Evolutionary conservation across 2,329 filamentous ascomycete species (phyloP), one percentile per base, ranked within the genome.

Genomic region (Penicillium polonicum): DNA sequence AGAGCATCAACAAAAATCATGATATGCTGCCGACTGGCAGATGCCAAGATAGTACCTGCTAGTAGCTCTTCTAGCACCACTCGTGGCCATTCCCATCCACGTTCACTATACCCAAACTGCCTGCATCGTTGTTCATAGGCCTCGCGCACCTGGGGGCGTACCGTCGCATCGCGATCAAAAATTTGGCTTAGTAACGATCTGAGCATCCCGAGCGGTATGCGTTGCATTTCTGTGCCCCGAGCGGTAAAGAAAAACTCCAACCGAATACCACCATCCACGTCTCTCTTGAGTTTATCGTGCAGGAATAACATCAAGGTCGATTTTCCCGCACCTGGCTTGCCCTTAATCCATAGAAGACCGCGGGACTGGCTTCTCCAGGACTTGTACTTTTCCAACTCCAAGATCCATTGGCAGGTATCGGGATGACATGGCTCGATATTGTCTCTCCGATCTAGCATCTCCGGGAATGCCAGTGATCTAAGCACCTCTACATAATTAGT

Each of bases 311-410:
- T 64, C 17, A 67, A 44, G 1, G 60, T 64, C 4, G 61, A 63
- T 55, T 68, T 69, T 1, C 66, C 65, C 3, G 61, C 54, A n/a
- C 66, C 66, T 12, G 65, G 62, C 27, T 68, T 66, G 12, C 65
- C 65, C 31, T 60, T 61, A 19, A 68, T 60, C 65, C 65, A 67
- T 1, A 67, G 51, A 1, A 65, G 33, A 29, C 59, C 60, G 4
- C 27, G 27, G 7, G 45, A 10, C 48, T 42, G 7, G 4, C 9
- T 25, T 6, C 9, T 46, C 60, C 62, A 65, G 10, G 48, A 35
- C 4, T 57, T 21, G 25, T 59, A 65, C 9, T 62, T 23, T 6
- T 62, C 52, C n/a, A 60, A 9, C 4, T 48, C 48, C 13, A 64
- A 41, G 10, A 64, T 61, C 62, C 60, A 62, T n/a, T 52, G 23